Conservation (phyloP, 495 filamentous ascomycete genomes). For the Aspergillus nidulans region DNA sequence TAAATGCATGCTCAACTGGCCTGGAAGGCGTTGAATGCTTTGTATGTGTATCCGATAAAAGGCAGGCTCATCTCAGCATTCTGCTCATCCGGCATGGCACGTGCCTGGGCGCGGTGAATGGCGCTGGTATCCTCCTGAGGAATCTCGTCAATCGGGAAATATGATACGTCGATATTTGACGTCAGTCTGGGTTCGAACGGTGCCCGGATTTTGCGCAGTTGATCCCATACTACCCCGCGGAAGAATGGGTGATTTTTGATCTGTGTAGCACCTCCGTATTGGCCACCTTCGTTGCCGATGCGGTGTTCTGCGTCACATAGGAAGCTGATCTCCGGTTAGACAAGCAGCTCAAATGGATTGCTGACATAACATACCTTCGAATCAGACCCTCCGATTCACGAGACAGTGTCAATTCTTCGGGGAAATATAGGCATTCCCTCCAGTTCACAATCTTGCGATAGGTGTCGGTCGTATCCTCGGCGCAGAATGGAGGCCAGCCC, state of each 20-base stretch:
- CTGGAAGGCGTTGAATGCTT: constrained; percentile 85
- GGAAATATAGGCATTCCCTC: constrained; percentile 93
- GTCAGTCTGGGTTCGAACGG: constrained; percentile 91
- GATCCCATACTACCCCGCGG: constrained; percentile 90
- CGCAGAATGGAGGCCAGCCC: constrained; percentile 98
- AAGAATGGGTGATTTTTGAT: constrained; percentile 95
- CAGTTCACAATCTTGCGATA: constrained; percentile 99
- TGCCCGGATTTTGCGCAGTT: constrained; percentile 83
- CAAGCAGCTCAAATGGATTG: background rate
- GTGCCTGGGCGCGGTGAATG: constrained; percentile 62
- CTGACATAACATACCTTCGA: constrained; percentile 55
- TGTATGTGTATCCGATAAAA: constrained; percentile 98
- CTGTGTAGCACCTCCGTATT: constrained; percentile 73
- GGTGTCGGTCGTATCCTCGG: constrained; percentile 93
- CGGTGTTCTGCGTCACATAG: constrained; percentile 89
- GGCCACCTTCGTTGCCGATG: constrained; percentile 61
- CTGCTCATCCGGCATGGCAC: constrained; percentile 56
- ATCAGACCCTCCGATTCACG: constrained; percentile 84
- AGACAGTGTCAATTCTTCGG: constrained; percentile 86
- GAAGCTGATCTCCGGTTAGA: constrained; percentile 55
- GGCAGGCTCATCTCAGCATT: constrained; percentile 86
- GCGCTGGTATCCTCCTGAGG: constrained; percentile 82
- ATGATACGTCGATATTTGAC: constrained; percentile 92
- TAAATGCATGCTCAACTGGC: constrained; percentile 25
- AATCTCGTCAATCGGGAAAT: constrained; percentile 98